A percentile compares a stretch with the other conserved stretches of the same genome.
phyloP scores from a whole-genome alignment of 208 protist species.

The Lotmaria passim region DNA sequence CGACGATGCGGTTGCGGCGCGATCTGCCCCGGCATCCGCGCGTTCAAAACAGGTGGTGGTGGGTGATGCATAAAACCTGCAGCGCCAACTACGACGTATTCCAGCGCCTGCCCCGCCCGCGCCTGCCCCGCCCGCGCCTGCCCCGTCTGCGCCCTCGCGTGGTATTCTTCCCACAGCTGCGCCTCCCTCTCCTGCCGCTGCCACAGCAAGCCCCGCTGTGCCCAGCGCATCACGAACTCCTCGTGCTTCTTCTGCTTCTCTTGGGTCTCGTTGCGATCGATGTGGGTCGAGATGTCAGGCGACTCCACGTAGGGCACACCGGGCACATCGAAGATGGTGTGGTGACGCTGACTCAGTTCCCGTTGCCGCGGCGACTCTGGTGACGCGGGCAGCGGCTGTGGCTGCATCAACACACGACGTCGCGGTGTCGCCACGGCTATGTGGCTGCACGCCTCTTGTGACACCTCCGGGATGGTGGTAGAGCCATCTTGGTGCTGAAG shows the following conservation, averaged over 20 bases:
- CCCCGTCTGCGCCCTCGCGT: background rate
- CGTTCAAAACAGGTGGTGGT: no score
- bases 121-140: background rate
- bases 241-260: conserved; percentile 30
- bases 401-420: conserved; percentile 8
- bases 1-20: background rate
- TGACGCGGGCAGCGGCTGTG: conserved; percentile 6
- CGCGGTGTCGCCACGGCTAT: background rate
- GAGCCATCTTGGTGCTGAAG: background rate
- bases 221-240: conserved; percentile 30
- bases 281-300: conserved; percentile 31
- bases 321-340: conserved; percentile 30
- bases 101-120: no score
- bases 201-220: conserved; percentile 32
- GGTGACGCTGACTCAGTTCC: conserved; percentile 8
- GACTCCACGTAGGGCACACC: conserved; percentile 35
- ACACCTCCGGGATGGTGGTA: background rate
- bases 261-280: conserved; percentile 4
- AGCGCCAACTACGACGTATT: no score
- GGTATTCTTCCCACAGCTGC: conserved; percentile 28
- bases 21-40: background rate
- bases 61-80: no score
- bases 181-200: conserved; percentile 36
- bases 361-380: background rate
- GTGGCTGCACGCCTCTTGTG: conserved; percentile 1